These are phyloP conservation scores for Colletotrichum sidae DNA, from an alignment of 2,329 filamentous ascomycete genomes.

Conservation along the genomic window DNA sequence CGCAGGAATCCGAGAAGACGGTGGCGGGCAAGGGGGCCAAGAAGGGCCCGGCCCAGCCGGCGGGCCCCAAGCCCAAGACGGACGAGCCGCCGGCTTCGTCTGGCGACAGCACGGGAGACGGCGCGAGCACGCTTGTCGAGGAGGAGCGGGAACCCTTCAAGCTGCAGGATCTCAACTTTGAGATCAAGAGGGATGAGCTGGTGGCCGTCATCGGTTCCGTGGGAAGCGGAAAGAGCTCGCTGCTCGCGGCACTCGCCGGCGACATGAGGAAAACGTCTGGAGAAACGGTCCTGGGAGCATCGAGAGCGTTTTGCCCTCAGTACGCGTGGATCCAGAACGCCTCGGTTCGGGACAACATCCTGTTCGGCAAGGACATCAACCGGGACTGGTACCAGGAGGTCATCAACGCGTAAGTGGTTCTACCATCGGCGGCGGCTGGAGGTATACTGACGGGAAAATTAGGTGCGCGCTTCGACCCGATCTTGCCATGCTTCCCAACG, in stretches of 20 bases:
- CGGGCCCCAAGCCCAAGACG: constrained; percentile 45
- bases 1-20: constrained; percentile 60
- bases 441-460: constrained; percentile 25
- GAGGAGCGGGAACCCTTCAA: constrained; percentile 78
- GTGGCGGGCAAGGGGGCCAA: constrained; percentile 62
- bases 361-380: constrained; percentile 86
- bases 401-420: constrained; percentile 73
- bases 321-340: constrained; percentile 98
- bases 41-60: constrained; percentile 45
- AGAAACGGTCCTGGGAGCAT: constrained; percentile 79
- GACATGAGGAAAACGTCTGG: constrained; percentile 91
- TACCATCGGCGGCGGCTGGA: not conserved
- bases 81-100: constrained; percentile 50
- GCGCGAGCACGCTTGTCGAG: constrained; percentile 67
- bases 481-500: constrained; percentile 91
- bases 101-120: constrained; percentile 60
- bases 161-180: constrained; percentile 75
- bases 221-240: constrained; percentile 88
- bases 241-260: constrained; percentile 89
- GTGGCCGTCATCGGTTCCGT: constrained; percentile 90
- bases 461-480: constrained; percentile 86
- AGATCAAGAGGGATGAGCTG: constrained; percentile 79
- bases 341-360: constrained; percentile 87
- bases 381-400: constrained; percentile 84
- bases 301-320: constrained; percentile 91